Evolutionary conservation across 2,329 filamentous ascomycete species (phyloP), one percentile per base, ranked within the genome.

Genomic region (Leptodontidium sp.): DNA sequence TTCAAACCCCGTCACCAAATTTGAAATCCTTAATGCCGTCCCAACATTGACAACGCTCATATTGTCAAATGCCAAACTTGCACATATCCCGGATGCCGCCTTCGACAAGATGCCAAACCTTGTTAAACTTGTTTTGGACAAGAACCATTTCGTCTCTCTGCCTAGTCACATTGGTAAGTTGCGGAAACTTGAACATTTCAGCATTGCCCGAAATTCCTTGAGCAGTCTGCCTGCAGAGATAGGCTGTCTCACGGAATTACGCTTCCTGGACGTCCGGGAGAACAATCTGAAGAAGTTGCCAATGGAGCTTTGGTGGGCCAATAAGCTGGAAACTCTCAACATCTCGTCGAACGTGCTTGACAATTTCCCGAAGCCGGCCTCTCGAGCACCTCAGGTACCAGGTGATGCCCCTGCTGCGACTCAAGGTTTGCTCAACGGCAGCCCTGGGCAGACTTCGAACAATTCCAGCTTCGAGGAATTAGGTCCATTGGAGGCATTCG

Each of bases 301-400:
- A 1, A 89, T 93, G 77, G 96, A 99, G 77, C 86, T 99, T n/a
- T 99, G 96, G 96, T 95, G 93, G 85, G 95, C 95, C 63, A 91
- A 91, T 75, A 94, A 91, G 77, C 82, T 99, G 65, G 94, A 98
- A 80, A 95, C 91, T 0, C 86, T 99, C 68, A 99, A 99, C 75
- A 90, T 97, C 14, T 98, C 95, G 0, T 98, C 96, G 12, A 99
- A 99, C 75, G 91, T 98, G 7, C 85, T 99, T 24, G 91, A 94
- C 62, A 89, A 88, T 50, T 98, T 99, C 77, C 96, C 96, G 0
- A 98, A 97, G 78, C 93, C 93, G 26, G 87, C 90, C 1, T 91
- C 91, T 9, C 89, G 93, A 59, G 83, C 89, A 58, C 87, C 90
- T 21, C 88, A 91, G 62, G 80, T 86, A 11, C 87, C 87, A 2